Percentiles rank a stretch among this genome's conserved stretches.
Evolutionary conservation across 2,329 filamentous ascomycete genomes (phyloP).

Genomic region (Colletotrichum musae): DNA sequence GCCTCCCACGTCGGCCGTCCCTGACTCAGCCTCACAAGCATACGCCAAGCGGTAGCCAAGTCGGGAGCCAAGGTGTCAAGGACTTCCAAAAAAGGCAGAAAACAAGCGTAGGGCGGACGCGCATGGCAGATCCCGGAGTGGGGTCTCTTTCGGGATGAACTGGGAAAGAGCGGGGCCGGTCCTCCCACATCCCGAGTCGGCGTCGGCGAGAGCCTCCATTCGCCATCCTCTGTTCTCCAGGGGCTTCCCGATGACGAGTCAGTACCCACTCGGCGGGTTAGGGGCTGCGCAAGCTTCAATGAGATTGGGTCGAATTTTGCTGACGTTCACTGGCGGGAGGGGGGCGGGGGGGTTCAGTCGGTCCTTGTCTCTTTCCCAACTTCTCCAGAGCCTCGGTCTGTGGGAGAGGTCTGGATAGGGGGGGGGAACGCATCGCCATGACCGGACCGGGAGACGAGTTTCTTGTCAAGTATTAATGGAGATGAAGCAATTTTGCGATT

Average conservation of each 20-base stretch:
- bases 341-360: neutral
- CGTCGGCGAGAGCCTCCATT: slow-evolving; percentile 10
- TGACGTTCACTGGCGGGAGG: slow-evolving; percentile 8
- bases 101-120: slow-evolving; percentile 16
- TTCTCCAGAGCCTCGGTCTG: slow-evolving; percentile 27
- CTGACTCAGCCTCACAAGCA: slow-evolving; percentile 26
- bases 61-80: neutral
- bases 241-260: slow-evolving; percentile 28
- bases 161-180: neutral
- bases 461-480: no score
- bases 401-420: slow-evolving; percentile 30
- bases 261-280: slow-evolving; percentile 16
- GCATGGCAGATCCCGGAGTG: slow-evolving; percentile 19
- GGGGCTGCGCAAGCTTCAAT: slow-evolving; percentile 37
- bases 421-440: neutral
- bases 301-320: slow-evolving; percentile 16
- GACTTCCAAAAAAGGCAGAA: slow-evolving; percentile 1
- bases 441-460: no score
- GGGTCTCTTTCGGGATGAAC: slow-evolving; percentile 6
- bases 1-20: slow-evolving; percentile 14
- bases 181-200: slow-evolving; percentile 30
- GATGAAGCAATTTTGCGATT: no score
- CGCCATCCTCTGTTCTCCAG: neutral
- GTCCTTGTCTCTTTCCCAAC: neutral
- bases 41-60: neutral